Evolutionary conservation across 179 eudicot species (phyloP), one percentile per base, ranked within the genome.

Genomic region (Silene coronaria): DNA sequence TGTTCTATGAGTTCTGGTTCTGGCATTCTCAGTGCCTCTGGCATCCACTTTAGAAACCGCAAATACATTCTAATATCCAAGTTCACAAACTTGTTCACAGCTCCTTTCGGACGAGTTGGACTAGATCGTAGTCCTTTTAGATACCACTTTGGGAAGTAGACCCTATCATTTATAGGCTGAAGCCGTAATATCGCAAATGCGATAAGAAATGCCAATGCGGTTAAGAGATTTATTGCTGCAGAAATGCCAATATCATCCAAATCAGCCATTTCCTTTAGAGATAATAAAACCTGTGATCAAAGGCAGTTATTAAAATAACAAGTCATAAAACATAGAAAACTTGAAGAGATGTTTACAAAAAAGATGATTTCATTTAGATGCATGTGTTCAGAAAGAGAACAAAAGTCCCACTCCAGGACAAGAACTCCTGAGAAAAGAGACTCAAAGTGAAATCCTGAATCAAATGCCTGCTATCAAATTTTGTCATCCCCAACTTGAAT

Each of bases 1-100:
- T 92, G 99, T 45, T 91, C 90, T 80, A 95, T 89, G 46, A 95
- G 96, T 86, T 95, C 99, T 8, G 86, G 95, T 66, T 95, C 90
- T 27, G 99, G 99, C 99, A 95, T 95, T 85, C 88, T 84, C 81
- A 95, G 82, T 62, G 99, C 99, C 48, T 91, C 97, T 67, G 96
- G 97, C 95, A 95, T 93, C 99, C 99, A 95, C 17, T 81, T 91
- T 82, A 88, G 83, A 85, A 95, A 95, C 71, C 85, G 86, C 60
- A 95, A 67, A 72, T 95, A 95, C 70, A 81, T 86, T 81, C 87
- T 85, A 67, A 70, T 77, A 75, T 93, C 93, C 76, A 89, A 76
- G 77, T 91, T 78, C 78, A 91, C 88, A 74, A 91, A 85, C 77
- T 91, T 87, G 51, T 77, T 85, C 3, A 80, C 82, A 12, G 72